A percentile compares a stretch with the other conserved stretches of the same genome.
Conservation (phyloP, 2,329 filamentous ascomycete species). For the Fusarium sp. region DNA sequence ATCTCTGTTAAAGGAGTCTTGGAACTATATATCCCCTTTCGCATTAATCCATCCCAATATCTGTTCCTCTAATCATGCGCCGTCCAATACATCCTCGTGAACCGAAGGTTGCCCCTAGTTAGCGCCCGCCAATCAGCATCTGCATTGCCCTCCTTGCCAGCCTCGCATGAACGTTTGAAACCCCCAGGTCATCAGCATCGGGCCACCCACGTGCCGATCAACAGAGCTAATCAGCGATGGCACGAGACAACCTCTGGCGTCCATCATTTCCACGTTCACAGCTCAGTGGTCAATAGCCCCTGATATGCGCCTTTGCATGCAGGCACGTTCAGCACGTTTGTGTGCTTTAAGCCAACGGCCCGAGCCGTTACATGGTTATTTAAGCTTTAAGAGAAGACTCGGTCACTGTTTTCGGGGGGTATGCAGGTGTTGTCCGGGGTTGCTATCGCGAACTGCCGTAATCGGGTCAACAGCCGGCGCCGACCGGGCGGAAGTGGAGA, state of each 20-base stretch:
- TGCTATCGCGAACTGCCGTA: conserved; percentile 30
- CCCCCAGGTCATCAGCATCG: conserved; percentile 31
- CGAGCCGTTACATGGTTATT: conserved; percentile 23
- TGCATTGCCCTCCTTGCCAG: conserved; percentile 16
- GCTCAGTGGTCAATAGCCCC: conserved; percentile 28
- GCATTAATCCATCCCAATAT: conserved; percentile 40
- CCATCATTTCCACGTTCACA: conserved; percentile 33
- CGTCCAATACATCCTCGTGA: conserved; percentile 35
- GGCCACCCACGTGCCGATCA: conserved; percentile 41
- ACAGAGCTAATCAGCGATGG: conserved; percentile 24
- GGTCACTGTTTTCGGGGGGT: conserved; percentile 25
- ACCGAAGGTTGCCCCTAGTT: conserved; percentile 5
- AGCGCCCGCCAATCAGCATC: conserved; percentile 36
- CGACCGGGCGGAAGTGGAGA: conserved; percentile 29
- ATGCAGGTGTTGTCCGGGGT: conserved; percentile 1
- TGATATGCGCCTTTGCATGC: conserved; percentile 13
- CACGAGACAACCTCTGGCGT: conserved; percentile 7
- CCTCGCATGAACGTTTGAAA: conserved; percentile 36
- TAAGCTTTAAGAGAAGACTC: conserved; percentile 3
- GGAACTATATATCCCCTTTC: conserved; percentile 29
- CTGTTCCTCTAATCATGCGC: conserved; percentile 36
- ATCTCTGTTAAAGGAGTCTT: not conserved
- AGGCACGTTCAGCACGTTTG: conserved; percentile 11
- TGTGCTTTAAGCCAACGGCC: conserved; percentile 32
- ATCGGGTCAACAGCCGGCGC: conserved; percentile 33